Evolutionary conservation across 2,329 filamentous ascomycete species (phyloP).

Genomic region (Dactylellina sp.): DNA sequence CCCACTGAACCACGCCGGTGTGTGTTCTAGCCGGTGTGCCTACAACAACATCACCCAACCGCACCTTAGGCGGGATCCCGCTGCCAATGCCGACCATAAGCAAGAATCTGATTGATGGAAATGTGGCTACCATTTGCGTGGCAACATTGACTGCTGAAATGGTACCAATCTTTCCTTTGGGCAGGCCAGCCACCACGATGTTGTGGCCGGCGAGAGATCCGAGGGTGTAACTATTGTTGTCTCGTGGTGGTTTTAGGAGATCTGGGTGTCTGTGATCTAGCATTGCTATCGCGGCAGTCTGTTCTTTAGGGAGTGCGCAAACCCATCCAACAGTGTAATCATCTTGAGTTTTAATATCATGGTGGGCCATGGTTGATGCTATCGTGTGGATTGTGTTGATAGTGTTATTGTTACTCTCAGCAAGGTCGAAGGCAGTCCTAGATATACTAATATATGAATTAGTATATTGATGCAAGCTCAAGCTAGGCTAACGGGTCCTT

Average conservation of each 20-base stretch:
- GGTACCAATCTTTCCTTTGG: not conserved
- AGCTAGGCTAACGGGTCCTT: too few relatives aligned
- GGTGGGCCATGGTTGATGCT: too few relatives aligned
- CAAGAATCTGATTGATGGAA: slow-evolving; percentile 7
- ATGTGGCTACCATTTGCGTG: slow-evolving; percentile 3
- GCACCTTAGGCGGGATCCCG: slow-evolving; percentile 17
- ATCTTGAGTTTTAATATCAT: too few relatives aligned
- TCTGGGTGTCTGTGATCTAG: slow-evolving; percentile 4
- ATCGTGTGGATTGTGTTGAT: too few relatives aligned
- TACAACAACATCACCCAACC: slow-evolving; percentile 26
- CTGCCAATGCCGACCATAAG: slow-evolving; percentile 18
- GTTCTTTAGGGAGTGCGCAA: slow-evolving; percentile 10
- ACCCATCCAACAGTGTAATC: slow-evolving; percentile 14
- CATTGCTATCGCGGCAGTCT: not conserved
- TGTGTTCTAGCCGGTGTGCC: not conserved
- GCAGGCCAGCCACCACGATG: slow-evolving; percentile 12
- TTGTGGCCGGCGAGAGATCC: slow-evolving; percentile 13
- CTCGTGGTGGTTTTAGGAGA: not conserved
- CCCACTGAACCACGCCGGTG: slow-evolving; percentile 13
- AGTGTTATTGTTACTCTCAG: too few relatives aligned
- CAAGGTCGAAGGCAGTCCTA: too few relatives aligned
- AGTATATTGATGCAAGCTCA: too few relatives aligned
- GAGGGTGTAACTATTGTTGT: slow-evolving; percentile 27
- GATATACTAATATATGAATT: too few relatives aligned
- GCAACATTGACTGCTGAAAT: not conserved